Base-by-base conservation (phyloP, 1,139 yeast genomes). In the Yamadazyma sp. region DNA sequence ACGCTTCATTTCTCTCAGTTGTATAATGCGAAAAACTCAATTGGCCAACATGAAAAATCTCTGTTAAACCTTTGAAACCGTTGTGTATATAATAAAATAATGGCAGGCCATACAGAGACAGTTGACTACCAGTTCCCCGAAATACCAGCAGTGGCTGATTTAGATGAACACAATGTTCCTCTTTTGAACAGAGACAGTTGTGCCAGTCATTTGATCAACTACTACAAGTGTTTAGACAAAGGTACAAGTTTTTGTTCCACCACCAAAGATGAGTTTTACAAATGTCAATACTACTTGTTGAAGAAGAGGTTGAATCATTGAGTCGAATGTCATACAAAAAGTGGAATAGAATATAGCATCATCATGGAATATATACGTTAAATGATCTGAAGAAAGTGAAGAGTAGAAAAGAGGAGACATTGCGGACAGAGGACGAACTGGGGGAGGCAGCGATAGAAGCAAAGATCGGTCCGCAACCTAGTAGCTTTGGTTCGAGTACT, bases 141-240 rank as follows among this genome's bases (percentile, higher is more conserved):
- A 18, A 48, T 59, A 40, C 63, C 65, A 29, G 20, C 46, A 8
- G 43, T 42, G n/a, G 28, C 34, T 11, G 75, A 70, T 44, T 61
- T 72, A 58, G 77, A 72, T 48, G 68, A 61, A 30, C 56, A 64
- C 43, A 64, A 70, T 40, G 75, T 72, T 30, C 77, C 77, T 14
- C 71, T 71, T 53, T 58, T 66, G 47, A 59, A 72, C 58, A 66
- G 77, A 59, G 77, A 72, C 54, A 64, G 60, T 44, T 72, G 77
- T 59, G 77, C 77, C 34, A 64, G 73, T 36, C 74, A 62, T 47
- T 65, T 69, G 51, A 71, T 72, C 45, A 58, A 61, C 40, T 72
- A 72, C 58, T 72, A 68, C 53, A 64, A 70, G 48, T 72, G 77
- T 51, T 69, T 72, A 42, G 69, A 68, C 49, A 71, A 69, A 51